Base-by-base conservation (phyloP, 2,329 filamentous ascomycete genomes). In the Sclerotinia glacialis region DNA sequence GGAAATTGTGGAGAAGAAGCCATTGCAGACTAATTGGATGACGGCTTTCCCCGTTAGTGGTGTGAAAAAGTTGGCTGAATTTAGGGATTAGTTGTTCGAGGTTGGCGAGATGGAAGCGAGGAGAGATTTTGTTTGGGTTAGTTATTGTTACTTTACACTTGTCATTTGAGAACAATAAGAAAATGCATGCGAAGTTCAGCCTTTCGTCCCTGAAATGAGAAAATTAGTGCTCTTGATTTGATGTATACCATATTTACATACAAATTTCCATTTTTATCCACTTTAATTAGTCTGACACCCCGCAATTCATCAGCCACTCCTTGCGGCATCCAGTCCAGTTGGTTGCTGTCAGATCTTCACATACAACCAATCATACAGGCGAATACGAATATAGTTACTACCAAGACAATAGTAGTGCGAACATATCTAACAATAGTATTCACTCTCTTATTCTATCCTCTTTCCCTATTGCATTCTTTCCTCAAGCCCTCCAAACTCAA, bases 1-100 rank as follows among this genome's bases (percentile, higher is more conserved):
- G 11, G 72, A 75, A 60, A 76, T 76, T 67, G 61, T 68, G 9
- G 67, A 72, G 55, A 71, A 73, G 67, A 75, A 74, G 56, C 50
- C 70, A 26, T 56, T 74, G 7, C 67, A 72, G 56, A 71, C 60
- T 46, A 63, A 9, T 26, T 65, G 64, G 64, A 9, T 60, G 5
- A 18, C 53, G 16, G 21, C 60, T 23, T 9, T 60, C 5, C 64
- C 64, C 1, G 1, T 52, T 8, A 16, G 21, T 31, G 64, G 64
- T 31, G 34, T 54, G 31, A 65, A 65, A 2, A 46, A 23, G 9
- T 11, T 65, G 14, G 34, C 31, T 34, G 64, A 18, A 5, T 6
- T 49, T 21, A 60, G n/a, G n/a, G 16, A 21, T n/a, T 44, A 58
- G 37, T 6, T n/a, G 11, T 14, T n/a, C 2, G 28, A 7, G n/a